phyloP scores from a whole-genome alignment of 2,329 filamentous ascomycete species.

The Sporothrix dimorphospora region DNA sequence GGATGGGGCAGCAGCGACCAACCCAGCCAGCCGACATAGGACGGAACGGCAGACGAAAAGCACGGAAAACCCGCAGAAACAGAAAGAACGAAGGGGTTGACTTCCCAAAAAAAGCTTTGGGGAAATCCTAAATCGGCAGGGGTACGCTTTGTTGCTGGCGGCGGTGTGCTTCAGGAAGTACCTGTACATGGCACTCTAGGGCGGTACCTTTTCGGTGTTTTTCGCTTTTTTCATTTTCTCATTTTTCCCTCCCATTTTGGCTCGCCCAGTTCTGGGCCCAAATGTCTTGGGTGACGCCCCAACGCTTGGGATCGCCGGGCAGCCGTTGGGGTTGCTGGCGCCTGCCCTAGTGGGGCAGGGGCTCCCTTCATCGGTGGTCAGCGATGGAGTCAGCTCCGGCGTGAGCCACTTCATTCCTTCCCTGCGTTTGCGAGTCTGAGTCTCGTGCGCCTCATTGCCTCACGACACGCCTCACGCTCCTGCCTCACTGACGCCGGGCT shows the following conservation, averaged over 20 bases:
- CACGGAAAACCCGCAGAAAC: slow-evolving; percentile 19
- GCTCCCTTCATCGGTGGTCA: slow-evolving; percentile 22
- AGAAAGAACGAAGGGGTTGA: slow-evolving; percentile 6
- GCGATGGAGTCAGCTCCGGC: slow-evolving; percentile 19
- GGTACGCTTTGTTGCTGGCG: slow-evolving; percentile 31
- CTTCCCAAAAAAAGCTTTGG: slow-evolving; percentile 34
- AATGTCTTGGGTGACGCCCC: slow-evolving; percentile 17
- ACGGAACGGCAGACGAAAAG: slow-evolving; percentile 21
- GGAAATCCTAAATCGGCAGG: slow-evolving; percentile 35
- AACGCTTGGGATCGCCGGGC: slow-evolving; percentile 24
- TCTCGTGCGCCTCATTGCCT: background rate
- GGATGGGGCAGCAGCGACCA: slow-evolving; percentile 19
- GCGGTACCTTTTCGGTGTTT: background rate
- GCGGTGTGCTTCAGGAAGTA: slow-evolving; percentile 39
- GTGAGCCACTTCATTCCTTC: slow-evolving; percentile 9
- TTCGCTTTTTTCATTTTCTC: slow-evolving; percentile 13
- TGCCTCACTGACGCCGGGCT: background rate
- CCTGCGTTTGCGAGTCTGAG: slow-evolving; percentile 1
- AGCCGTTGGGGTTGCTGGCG: slow-evolving; percentile 28
- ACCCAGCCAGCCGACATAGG: background rate
- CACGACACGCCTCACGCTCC: background rate
- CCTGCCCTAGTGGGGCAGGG: slow-evolving; percentile 23
- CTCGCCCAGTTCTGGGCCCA: background rate
- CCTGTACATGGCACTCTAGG: slow-evolving; percentile 34
- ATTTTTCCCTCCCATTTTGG: background rate